Percentiles rank a stretch among this genome's conserved stretches.
Conservation (phyloP, 768 basidiomycete species). For the Boletales sp. region DNA sequence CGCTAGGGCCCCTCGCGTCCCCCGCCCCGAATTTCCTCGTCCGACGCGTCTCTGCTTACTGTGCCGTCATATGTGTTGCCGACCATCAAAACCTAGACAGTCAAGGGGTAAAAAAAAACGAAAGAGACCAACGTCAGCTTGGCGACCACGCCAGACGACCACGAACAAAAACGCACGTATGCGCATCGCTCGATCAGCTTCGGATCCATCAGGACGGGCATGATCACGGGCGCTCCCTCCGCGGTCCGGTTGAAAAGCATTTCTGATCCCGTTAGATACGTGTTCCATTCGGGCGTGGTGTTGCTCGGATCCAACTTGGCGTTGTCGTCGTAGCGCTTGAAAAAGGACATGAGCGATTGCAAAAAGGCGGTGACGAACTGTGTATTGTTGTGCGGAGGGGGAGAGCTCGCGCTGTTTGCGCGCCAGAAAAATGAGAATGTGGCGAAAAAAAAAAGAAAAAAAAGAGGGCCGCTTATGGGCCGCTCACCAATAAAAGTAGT, state of each 20-base stretch:
- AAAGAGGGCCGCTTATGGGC: too few relatives aligned
- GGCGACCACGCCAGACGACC: too few relatives aligned
- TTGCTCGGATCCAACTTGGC: slow-evolving; percentile 10
- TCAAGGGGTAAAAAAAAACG: too few relatives aligned
- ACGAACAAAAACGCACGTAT: not conserved
- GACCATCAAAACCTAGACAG: slow-evolving; percentile 12
- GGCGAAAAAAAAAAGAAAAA: too few relatives aligned
- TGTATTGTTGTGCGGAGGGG: slow-evolving; percentile 21
- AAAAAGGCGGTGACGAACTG: slow-evolving; percentile 29
- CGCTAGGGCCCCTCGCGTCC: too few relatives aligned
- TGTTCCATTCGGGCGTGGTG: slow-evolving; percentile 14
- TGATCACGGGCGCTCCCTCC: not conserved
- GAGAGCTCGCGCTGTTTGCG: not conserved
- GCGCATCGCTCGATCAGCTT: slow-evolving; percentile 5
- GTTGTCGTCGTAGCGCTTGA: slow-evolving; percentile 21
- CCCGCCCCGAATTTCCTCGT: too few relatives aligned
- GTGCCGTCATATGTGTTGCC: slow-evolving; percentile 4
- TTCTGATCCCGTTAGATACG: slow-evolving; percentile 1
- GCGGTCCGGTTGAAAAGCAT: slow-evolving; percentile 15
- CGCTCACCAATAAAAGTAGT: slow-evolving; percentile 35
- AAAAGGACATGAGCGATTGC: slow-evolving; percentile 23
- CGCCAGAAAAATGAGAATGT: too few relatives aligned
- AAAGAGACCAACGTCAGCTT: too few relatives aligned
- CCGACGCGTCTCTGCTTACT: not conserved
- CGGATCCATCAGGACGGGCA: slow-evolving; percentile 1